These are phyloP conservation scores for Diaporthe sp. DNA, from an alignment of 2,329 filamentous ascomycete species.

Conservation along the genomic window DNA sequence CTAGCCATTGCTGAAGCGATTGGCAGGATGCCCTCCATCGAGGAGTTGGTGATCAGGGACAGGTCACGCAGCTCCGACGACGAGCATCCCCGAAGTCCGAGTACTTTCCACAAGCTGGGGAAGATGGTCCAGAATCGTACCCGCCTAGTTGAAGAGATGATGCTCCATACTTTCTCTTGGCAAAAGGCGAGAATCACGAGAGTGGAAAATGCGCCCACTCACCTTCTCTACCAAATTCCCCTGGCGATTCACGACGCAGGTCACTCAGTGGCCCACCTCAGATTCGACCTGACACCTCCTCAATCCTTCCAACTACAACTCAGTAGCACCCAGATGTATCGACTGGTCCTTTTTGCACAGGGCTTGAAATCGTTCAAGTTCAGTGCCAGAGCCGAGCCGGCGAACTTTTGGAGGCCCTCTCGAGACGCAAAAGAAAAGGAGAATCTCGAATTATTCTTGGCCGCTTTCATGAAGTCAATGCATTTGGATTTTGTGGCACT, in stretches of 20 bases:
- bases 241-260: neutral
- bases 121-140: neutral
- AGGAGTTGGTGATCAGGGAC: conserved; percentile 5
- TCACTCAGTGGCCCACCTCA: neutral
- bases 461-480: neutral
- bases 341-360: neutral
- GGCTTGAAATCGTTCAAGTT: conserved; percentile 9
- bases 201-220: neutral
- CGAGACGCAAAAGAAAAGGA: neutral
- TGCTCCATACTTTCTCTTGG: neutral
- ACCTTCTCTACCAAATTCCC: conserved; percentile 5
- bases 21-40: neutral
- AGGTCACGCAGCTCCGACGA: neutral
- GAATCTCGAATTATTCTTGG: neutral
- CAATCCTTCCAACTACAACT: neutral
- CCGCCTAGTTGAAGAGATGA: conserved; percentile 5
- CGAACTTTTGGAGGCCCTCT: neutral
- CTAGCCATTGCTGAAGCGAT: neutral
- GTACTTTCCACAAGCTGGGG: neutral
- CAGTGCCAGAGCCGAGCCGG: neutral
- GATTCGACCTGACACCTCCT: conserved; percentile 9
- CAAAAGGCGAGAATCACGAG: neutral
- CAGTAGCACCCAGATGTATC: neutral
- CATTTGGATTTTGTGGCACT: neutral
- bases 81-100: neutral